Evolutionary conservation across 2,329 filamentous ascomycete genomes (phyloP).

Genomic region (Botrytis tulipae): DNA sequence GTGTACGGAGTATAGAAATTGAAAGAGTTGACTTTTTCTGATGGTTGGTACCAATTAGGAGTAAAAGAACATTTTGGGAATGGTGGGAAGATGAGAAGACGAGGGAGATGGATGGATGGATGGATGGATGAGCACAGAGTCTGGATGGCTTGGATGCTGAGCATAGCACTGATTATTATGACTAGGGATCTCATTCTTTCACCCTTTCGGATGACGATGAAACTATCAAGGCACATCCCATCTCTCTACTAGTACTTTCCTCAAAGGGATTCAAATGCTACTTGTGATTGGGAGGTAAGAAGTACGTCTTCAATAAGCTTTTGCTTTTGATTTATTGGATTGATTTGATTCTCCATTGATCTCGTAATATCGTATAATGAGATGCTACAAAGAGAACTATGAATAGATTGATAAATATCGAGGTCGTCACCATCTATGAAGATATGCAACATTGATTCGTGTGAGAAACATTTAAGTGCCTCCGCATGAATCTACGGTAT

Average conservation of each 20-base stretch:
- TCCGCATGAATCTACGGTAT: neutral
- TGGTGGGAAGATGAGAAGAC: neutral
- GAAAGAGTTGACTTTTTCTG: neutral
- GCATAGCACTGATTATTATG: neutral
- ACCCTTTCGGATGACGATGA: conserved; percentile 10
- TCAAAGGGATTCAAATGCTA: neutral
- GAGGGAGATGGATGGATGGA: neutral
- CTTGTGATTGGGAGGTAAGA: neutral
- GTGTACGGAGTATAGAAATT: neutral
- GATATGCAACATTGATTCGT: neutral
- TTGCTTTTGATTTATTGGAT: neutral
- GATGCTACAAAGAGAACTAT: neutral
- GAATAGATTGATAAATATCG: neutral
- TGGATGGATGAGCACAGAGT: neutral
- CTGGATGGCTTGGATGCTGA: neutral
- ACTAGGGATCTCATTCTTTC: neutral
- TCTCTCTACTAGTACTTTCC: neutral
- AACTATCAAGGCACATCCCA: conserved; percentile 11
- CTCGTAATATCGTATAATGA: neutral
- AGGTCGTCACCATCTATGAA: neutral
- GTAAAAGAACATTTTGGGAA: neutral
- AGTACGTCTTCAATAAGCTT: neutral
- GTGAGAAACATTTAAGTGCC: neutral
- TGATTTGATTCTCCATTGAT: neutral
- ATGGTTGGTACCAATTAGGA: neutral